phyloP scores from a whole-genome alignment of 768 basidiomycete species.

The Russula sp. region DNA sequence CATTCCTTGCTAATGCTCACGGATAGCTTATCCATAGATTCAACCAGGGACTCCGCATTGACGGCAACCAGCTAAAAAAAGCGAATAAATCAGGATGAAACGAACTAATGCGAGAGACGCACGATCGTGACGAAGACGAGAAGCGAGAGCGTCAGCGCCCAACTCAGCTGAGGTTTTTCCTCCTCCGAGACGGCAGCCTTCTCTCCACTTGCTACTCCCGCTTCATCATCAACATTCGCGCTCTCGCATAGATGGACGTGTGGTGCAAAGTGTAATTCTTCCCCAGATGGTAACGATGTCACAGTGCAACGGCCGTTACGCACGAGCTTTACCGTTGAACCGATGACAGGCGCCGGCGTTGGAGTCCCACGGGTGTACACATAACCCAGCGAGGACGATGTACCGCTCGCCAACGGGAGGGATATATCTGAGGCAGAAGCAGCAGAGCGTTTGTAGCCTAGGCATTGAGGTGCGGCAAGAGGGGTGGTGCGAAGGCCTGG shows the following conservation, averaged over 20 bases:
- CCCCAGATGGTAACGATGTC: constrained; percentile 23
- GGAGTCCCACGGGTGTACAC: constrained; percentile 20
- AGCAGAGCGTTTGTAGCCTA: constrained; percentile 1
- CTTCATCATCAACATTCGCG: constrained; percentile 17
- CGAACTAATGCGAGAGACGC: constrained; percentile 1
- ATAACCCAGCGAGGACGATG: constrained; percentile 22
- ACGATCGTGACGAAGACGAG: constrained; percentile 25
- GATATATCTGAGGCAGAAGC: constrained; percentile 27
- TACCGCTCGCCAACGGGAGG: constrained; percentile 11
- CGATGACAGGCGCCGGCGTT: constrained; percentile 24
- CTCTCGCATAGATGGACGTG: constrained; percentile 7
- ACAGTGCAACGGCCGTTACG: constrained; percentile 27
- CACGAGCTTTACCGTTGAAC: constrained; percentile 29
- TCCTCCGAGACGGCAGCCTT: constrained; percentile 3
- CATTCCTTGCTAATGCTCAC: constrained; percentile 76
- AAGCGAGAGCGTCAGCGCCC: constrained; percentile 22
- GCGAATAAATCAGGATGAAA: constrained; percentile 3
- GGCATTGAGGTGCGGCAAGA: background rate
- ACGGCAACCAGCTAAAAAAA: constrained; percentile 50
- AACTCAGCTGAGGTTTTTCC: constrained; percentile 27
- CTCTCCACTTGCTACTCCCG: background rate
- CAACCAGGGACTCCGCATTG: constrained; percentile 73
- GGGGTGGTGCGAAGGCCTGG: background rate
- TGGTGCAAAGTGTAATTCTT: constrained; percentile 14
- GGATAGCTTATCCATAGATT: constrained; percentile 78